phyloP scores from a whole-genome alignment of 1,284 basidiomycete species.

The Cutaneotrichosporon sp. region DNA sequence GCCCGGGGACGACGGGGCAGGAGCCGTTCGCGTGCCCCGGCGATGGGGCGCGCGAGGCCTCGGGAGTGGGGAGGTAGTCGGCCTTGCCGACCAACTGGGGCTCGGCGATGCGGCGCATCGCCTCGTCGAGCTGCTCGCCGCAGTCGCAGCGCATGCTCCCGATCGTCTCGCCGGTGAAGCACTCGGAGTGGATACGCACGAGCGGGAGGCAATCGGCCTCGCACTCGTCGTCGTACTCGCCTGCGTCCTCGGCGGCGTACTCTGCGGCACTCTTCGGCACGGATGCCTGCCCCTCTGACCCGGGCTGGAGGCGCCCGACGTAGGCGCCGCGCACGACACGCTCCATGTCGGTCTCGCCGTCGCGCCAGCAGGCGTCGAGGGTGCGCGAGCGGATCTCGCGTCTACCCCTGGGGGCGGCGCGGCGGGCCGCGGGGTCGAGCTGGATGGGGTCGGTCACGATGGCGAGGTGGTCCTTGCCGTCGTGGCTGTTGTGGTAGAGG shows the following conservation, averaged over 20 bases:
- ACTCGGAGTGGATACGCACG: slow-evolving; percentile 96
- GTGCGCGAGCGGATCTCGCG: slow-evolving; percentile 72
- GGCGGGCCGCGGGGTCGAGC: slow-evolving; percentile 55
- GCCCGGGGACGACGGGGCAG: slow-evolving; percentile 60
- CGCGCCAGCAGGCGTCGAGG: slow-evolving; percentile 82
- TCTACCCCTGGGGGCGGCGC: slow-evolving; percentile 38
- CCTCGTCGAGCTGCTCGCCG: slow-evolving; percentile 97
- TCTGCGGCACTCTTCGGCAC: slow-evolving; percentile 18
- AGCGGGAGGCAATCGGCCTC: slow-evolving; percentile 63
- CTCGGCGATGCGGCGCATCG: slow-evolving; percentile 84
- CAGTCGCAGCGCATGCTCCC: slow-evolving; percentile 99
- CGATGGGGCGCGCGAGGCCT: slow-evolving; percentile 40
- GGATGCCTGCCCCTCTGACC: slow-evolving; percentile 39
- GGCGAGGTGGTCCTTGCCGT: slow-evolving; percentile 98
- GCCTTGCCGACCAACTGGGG: slow-evolving; percentile 55
- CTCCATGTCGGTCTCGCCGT: slow-evolving; percentile 89
- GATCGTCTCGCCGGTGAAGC: slow-evolving; percentile 97
- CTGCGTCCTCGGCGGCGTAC: slow-evolving; percentile 18
- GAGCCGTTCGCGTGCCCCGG: slow-evolving; percentile 11
- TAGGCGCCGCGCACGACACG: slow-evolving; percentile 93
- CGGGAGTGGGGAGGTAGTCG: slow-evolving; percentile 40
- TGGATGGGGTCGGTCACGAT: slow-evolving; percentile 92
- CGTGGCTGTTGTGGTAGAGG: slow-evolving; percentile 73
- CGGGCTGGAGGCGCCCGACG: slow-evolving; percentile 67
- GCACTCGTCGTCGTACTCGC: slow-evolving; percentile 14